Base-by-base conservation (phyloP, 2,329 filamentous ascomycete genomes). In the Cercospora sp. region DNA sequence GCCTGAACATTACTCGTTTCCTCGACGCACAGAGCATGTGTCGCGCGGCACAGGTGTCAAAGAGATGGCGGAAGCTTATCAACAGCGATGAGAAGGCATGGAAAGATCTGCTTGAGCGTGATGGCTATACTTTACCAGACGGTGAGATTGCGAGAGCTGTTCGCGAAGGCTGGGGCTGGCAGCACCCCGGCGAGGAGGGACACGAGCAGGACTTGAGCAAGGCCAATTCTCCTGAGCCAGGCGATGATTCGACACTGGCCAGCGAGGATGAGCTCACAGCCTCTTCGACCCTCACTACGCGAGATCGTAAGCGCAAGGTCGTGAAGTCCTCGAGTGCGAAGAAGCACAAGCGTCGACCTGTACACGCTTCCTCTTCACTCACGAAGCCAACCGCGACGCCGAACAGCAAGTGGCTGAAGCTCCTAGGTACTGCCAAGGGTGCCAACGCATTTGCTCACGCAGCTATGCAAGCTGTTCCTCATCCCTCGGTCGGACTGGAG, bases 161-260 rank as follows among this genome's bases (percentile, higher is more conserved):
- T 65, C 84, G 85, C 51, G 92, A 98, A 82, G 95, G 95, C 13
- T 99, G 95, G 95, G 95, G 94, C 13, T 99, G 95, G 93, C 95
- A 99, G 78, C 92, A 94, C 76, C 92, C 94, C 0, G 76, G 77
- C 23, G 72, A 74, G 3, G 87, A 91, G 63, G 92, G 91, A 26
- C 92, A 86, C 65, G 95, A 99, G 79, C 86, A 88, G 67, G 94
- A 99, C 77, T 80, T 97, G 60, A 92, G 91, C 78, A 85, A 84
- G 4, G 83, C 84, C 5, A 26, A 57, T 26, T 71, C 74, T 18
- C 70, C 73, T 3, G 75, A 76, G 36, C 60, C 68, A 23, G 53
- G 30, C 28, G 65, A 57, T 10, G 71, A 73, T 9, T 68, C 68
- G 33, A 69, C 68, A 10, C 45, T 72, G 23, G 58, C 70, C 30